These are phyloP conservation scores for Xylaria hypoxylon DNA, from an alignment of 2,329 filamentous ascomycete genomes.

Conservation along the genomic window DNA sequence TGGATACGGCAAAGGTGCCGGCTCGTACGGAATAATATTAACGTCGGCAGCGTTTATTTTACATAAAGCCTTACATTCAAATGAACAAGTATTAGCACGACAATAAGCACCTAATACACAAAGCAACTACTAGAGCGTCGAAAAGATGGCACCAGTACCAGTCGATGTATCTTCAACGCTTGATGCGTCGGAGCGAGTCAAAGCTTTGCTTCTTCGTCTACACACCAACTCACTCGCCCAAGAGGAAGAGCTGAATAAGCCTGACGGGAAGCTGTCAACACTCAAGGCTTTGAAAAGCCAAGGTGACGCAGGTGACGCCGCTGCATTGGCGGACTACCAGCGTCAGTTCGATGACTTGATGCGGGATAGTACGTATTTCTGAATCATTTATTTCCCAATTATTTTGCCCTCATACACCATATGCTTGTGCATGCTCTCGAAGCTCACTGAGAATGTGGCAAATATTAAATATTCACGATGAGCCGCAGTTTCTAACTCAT, in stretches of 20 bases:
- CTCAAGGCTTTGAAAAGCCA: constrained; percentile 17
- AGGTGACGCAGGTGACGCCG: constrained; percentile 7
- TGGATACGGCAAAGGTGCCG: constrained; percentile 1
- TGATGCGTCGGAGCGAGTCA: constrained; percentile 34
- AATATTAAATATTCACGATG: too few species aligned
- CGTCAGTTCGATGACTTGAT: constrained; percentile 36
- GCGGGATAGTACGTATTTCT: constrained; percentile 21
- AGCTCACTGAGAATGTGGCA: too few species aligned
- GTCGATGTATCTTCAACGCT: constrained; percentile 23
- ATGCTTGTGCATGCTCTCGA: too few species aligned
- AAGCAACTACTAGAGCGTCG: not conserved
- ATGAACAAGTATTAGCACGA: too few species aligned
- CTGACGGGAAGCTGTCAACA: not conserved
- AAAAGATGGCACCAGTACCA: constrained; percentile 28
- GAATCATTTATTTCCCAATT: not conserved
- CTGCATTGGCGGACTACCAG: constrained; percentile 18
- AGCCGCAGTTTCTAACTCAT: too few species aligned
- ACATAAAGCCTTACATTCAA: not conserved
- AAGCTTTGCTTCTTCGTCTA: constrained; percentile 29
- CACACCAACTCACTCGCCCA: constrained; percentile 29
- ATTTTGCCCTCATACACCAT: not conserved
- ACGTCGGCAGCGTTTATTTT: not conserved
- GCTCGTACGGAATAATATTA: not conserved
- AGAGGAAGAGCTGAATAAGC: constrained; percentile 31
- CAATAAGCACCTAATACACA: not conserved